A percentile compares a stretch with the other conserved stretches of the same genome.
Evolutionary conservation across 106 monocot genomes (phyloP).

Genomic region (Cymbidium sinense): DNA sequence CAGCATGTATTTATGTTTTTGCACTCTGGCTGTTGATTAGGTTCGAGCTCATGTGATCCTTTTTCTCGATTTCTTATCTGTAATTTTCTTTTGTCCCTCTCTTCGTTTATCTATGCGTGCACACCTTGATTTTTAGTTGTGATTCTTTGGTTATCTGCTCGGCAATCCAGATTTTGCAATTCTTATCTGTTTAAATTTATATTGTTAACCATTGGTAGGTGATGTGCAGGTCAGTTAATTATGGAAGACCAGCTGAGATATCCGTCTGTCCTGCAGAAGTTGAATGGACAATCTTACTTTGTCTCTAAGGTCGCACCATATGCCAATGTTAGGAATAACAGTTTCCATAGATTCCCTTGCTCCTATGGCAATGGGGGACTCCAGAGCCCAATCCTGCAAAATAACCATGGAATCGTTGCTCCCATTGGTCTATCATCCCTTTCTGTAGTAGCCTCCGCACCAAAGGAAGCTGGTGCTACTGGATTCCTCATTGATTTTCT

Average conservation of each 20-base stretch:
- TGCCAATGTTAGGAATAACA: background rate
- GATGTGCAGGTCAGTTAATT: background rate
- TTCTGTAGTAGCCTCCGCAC: conserved; percentile 8
- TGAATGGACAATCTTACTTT: conserved; percentile 9
- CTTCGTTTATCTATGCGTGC: background rate
- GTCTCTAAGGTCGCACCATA: background rate
- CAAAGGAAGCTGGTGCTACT: conserved; percentile 12
- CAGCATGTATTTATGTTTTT: too few relatives aligned
- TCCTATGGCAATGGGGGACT: background rate
- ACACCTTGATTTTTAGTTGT: background rate
- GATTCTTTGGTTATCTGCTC: background rate
- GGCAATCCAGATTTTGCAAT: background rate
- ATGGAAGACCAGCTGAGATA: conserved; percentile 8
- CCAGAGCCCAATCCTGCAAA: background rate
- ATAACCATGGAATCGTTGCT: background rate
- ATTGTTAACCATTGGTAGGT: background rate
- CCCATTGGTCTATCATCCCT: conserved; percentile 1
- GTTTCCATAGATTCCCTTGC: background rate
- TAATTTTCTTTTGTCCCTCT: background rate
- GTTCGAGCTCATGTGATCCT: background rate
- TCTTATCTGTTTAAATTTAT: background rate
- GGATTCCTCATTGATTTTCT: conserved; percentile 33
- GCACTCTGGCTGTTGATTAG: too few relatives aligned
- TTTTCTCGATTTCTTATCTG: background rate
- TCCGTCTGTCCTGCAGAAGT: conserved; percentile 7